Evolutionary conservation across 2,329 filamentous ascomycete species (phyloP), one percentile per base, ranked within the genome.

Genomic region (Phialophora chinensis): DNA sequence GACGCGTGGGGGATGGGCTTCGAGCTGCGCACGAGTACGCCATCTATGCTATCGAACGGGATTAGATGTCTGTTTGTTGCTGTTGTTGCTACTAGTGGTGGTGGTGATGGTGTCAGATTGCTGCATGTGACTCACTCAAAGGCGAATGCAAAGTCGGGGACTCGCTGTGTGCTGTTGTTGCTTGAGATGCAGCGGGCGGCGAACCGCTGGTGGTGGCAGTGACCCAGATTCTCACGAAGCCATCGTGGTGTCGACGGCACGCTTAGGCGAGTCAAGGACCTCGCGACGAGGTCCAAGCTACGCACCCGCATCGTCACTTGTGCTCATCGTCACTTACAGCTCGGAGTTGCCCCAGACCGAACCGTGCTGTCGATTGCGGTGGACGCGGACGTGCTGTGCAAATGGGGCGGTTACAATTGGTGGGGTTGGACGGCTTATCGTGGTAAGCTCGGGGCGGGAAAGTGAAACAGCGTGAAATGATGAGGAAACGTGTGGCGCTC

Each of bases 1-100:
- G 87, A 83, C 1, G 95, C 94, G 35, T 91, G 90, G 1, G 92
- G 90, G 55, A 98, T 88, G 2, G 91, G 88, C 69, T 89, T 87
- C 3, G 90, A 87, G 67, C 91, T 90, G 74, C 93, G 92, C 35
- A 98, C 85, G 23, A 99, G 87, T n/a, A 99, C 95, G 63, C 95
- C 95, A 78, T 99, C 95, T 76, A 99, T 96, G 78, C 87, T 91
- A 71, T 11, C 12, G 42, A 17, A 14, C 49, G 38, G 33, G 49
- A 59, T 72, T 60, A 70, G 57, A 35, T 23, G 17, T 14, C 2
- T 38, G 7, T 50, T 57, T 17, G 29, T 20, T 14, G 31, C 33
- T 47, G 27, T 10, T 31, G 23, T 10, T 8, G 12, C 25, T 5
- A 25, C 23, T 25, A 25, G 23, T 2, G 3, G 3, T 27, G 27